Percentiles rank a stretch among this genome's conserved stretches.
Evolutionary conservation across 768 basidiomycete species (phyloP).

Genomic region (Tricholoma flavovirens): DNA sequence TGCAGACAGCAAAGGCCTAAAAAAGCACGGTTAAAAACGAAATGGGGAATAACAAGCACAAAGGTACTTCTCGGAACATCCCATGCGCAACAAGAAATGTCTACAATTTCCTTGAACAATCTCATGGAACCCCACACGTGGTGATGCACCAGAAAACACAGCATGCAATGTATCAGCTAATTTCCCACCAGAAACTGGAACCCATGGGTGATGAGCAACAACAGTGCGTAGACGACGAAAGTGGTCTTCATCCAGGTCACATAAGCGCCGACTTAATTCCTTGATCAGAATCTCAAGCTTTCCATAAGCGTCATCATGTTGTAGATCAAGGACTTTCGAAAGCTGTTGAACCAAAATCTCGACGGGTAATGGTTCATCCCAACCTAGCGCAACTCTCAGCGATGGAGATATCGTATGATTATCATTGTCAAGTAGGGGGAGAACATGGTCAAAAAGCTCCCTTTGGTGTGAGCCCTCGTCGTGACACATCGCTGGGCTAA

Average conservation of each 20-base stretch:
- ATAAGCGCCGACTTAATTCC: conserved; percentile 20
- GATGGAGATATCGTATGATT: conserved; percentile 22
- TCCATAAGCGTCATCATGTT: background rate
- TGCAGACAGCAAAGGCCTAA: conserved; percentile 12
- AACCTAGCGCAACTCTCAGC: conserved; percentile 29
- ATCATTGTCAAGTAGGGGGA: conserved; percentile 24
- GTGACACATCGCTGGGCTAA: conserved; percentile 22
- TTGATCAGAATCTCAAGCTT: conserved; percentile 21
- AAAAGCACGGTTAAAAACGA: background rate
- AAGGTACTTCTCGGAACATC: conserved; percentile 33
- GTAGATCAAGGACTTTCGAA: background rate
- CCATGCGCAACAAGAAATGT: conserved; percentile 27
- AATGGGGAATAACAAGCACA: background rate
- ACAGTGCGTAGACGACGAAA: conserved; percentile 11
- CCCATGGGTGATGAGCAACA: conserved; percentile 23
- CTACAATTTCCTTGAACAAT: conserved; percentile 16
- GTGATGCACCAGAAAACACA: conserved; percentile 15
- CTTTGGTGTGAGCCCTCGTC: conserved; percentile 18
- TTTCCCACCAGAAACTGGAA: conserved; percentile 23
- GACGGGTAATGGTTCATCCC: conserved; percentile 32
- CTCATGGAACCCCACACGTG: conserved; percentile 19
- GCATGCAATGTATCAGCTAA: conserved; percentile 18
- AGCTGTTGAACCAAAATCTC: conserved; percentile 30
- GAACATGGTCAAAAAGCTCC: conserved; percentile 35
- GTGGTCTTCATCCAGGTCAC: conserved; percentile 15